Evolutionary conservation across 2,329 filamentous ascomycete genomes (phyloP), one percentile per base, ranked within the genome.

Genomic region (Plectosphaerella plurivora): DNA sequence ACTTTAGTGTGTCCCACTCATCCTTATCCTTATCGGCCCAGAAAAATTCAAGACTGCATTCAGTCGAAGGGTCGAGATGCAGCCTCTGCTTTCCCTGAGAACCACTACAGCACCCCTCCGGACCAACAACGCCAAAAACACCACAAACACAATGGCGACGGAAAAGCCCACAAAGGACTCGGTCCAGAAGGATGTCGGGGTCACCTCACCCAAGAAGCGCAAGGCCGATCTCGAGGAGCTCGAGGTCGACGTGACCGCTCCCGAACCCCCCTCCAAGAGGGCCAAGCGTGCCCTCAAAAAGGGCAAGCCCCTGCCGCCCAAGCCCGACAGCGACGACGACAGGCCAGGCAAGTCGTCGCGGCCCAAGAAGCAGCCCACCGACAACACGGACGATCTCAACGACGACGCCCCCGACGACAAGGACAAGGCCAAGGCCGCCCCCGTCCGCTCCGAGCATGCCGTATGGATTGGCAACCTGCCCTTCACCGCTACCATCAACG

Each of bases 381-480:
- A 18, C 20, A 15, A 63, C 39, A 64, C 67, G 65, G 63, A 72
- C 60, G 60, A 66, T 59, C 61, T 71, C 60, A 59, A 61, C 15
- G 65, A 62, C 55, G 62, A 64, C 47, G 57, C 57, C 50, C 62
- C 60, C 39, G 70, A 71, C 44, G 62, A 62, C 6, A 66, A 72
- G 71, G 54, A 69, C 72, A 68, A 68, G 56, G 68, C 59, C 49
- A 74, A 78, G 51, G 51, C 56, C 18, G 52, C 51, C 9, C 76
- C 79, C 59, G 73, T 76, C 60, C 86, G 90, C 54, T 94, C 91
- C 10, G 84, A 89, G 16, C 85, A 91, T 69, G 90, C 91, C 56
- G 83, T 99, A 59, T 99, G 94, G 94, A 89, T 99, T 61, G 94
- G 95, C 62, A 99, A 99, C 70, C 73, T 99, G 57, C 83, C 88